Percentiles rank a stretch among this genome's conserved stretches.
phyloP scores from a whole-genome alignment of 1,284 basidiomycete genomes.

The Lignosus rhinocerotis region DNA sequence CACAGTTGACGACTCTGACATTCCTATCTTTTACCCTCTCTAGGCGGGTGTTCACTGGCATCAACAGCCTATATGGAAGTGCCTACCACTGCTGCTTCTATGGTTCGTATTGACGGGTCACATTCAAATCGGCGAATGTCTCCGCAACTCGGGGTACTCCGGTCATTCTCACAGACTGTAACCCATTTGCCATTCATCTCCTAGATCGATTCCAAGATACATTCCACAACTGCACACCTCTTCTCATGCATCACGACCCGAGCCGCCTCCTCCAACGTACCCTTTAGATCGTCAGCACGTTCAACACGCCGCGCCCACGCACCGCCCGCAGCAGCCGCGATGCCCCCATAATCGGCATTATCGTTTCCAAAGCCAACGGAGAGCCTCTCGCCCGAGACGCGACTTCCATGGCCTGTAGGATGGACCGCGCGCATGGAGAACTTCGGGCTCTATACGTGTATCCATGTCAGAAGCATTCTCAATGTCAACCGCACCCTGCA shows the following conservation, averaged over 20 bases:
- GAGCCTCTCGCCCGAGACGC: slow-evolving; percentile 46
- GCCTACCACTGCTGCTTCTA: no score
- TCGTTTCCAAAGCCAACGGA: slow-evolving; percentile 64
- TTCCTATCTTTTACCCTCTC: no score
- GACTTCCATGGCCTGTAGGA: slow-evolving; percentile 54
- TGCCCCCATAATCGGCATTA: slow-evolving; percentile 56
- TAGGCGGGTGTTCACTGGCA: no score
- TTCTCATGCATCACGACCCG: slow-evolving; percentile 53
- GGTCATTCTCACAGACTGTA: no score
- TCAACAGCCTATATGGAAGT: no score
- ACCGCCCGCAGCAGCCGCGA: slow-evolving; percentile 65
- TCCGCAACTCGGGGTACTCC: no score
- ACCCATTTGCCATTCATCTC: no score
- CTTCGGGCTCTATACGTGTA: slow-evolving; percentile 51
- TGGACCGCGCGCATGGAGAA: slow-evolving; percentile 64
- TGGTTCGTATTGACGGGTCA: no score
- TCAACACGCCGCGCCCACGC: slow-evolving; percentile 56
- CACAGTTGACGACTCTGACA: no score
- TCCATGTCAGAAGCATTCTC: background rate
- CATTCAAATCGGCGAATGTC: no score
- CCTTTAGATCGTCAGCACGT: slow-evolving; percentile 39
- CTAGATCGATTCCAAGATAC: slow-evolving; percentile 42
- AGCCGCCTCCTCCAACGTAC: slow-evolving; percentile 44
- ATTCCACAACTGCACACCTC: slow-evolving; percentile 63
- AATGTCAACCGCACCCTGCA: background rate